Base-by-base conservation (phyloP, 257 asterid genomes). In the Prunella vulgaris region DNA sequence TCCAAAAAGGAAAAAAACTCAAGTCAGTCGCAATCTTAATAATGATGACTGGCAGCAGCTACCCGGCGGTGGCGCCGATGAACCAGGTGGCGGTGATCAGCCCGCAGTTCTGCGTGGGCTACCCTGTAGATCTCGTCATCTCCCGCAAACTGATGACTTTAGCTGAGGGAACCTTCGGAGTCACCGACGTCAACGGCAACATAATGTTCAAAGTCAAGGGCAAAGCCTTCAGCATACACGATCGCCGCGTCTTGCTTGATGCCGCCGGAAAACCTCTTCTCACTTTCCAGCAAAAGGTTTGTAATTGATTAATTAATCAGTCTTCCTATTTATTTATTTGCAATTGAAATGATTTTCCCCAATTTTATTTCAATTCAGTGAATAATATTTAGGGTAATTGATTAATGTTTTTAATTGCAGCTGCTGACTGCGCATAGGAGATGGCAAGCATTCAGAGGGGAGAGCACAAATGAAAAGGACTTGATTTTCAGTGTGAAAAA, bases 211-310 rank as follows among this genome's bases (percentile, higher is more conserved):
- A 54, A 22, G 76, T 88, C 68, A 87, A 86, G 67, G 94, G 92
- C 15, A 82, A 83, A 49, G 17, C 83, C 24, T 79, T 90, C 74
- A 85, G 94, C 79, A 57, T 85, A 62, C 92, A 78, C 25, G 96
- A 90, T 32, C 89, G 88, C 66, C 93, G 95, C 24, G 71, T 85
- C 58, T 78, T 90, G 83, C 85, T 81, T 44, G 99, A 90, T 70
- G 88, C 92, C 35, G 78, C 84, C 13, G 95, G 76, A 22, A 74
- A 56, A 58, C 95, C 95, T 24, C 9, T 93, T 63, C 44, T 90
- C 83, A 85, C 97, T 40, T 88, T 82, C 79, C 88, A 80, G 65
- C 96, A 88, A 61, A 90, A 90, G 8, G 37, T 32, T 3, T 27
- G 33, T 40, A 10, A 56, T 24, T 56, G 0, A 13, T 18, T 46